Conservation (phyloP, 2,329 filamentous ascomycete species). For the Botrytis pseudocinerea region DNA sequence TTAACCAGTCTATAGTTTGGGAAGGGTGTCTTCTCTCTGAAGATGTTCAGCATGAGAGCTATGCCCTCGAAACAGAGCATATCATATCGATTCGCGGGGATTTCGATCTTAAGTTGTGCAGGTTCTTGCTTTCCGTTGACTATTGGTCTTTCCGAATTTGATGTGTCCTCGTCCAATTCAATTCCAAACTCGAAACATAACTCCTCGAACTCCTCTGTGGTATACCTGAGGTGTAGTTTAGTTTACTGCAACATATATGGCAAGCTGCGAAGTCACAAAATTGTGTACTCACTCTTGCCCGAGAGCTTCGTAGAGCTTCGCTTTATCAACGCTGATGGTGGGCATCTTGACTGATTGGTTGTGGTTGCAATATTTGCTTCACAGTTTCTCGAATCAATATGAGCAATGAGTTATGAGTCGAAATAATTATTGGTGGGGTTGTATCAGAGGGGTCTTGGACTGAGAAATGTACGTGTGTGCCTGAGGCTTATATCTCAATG, state of each 20-base stretch:
- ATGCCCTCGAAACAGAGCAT: conserved; percentile 98
- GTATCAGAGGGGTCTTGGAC: conserved; percentile 19
- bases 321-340: conserved; percentile 96
- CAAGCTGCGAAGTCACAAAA: conserved; percentile 24
- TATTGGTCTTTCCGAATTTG: conserved; percentile 60
- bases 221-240: conserved; percentile 60
- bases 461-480: not conserved
- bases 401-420: conserved; percentile 20
- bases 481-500: not conserved
- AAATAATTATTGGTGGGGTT: conserved; percentile 24
- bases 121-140: conserved; percentile 80
- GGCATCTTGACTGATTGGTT: conserved; percentile 64
- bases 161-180: conserved; percentile 86
- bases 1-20: conserved; percentile 78
- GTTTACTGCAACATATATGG: conserved; percentile 19
- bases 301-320: conserved; percentile 88
- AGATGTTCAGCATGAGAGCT: conserved; percentile 92
- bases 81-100: conserved; percentile 90
- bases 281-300: conserved; percentile 70
- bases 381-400: conserved; percentile 4
- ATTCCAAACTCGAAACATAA: conserved; percentile 97
- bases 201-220: conserved; percentile 92
- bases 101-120: conserved; percentile 95
- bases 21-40: conserved; percentile 71
- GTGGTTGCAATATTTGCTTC: conserved; percentile 9